These are phyloP conservation scores for Calocybe cyanea DNA, from an alignment of 768 basidiomycete genomes.

Conservation along the genomic window DNA sequence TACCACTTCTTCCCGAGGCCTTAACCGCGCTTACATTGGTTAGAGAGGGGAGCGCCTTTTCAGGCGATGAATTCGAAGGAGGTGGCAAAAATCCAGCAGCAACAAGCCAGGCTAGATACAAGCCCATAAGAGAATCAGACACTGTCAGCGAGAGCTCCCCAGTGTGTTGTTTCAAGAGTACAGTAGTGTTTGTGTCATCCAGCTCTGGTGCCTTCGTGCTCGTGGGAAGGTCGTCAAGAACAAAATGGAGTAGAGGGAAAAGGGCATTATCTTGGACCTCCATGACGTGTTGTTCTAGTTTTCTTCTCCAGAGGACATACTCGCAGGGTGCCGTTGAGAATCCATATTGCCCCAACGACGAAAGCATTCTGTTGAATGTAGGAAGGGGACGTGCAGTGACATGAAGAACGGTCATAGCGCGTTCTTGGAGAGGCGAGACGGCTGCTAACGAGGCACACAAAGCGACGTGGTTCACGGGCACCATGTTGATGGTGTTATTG, in stretches of 20 bases:
- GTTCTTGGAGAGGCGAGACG: conserved; percentile 48
- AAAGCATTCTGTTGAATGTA: conserved; percentile 85
- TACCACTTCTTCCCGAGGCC: conserved; percentile 69
- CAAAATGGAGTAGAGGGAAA: conserved; percentile 96
- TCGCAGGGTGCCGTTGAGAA: conserved; percentile 77
- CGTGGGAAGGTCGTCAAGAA: conserved; percentile 94
- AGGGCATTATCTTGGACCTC: conserved; percentile 94
- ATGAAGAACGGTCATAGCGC: conserved; percentile 64
- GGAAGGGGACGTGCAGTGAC: conserved; percentile 83
- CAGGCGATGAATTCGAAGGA: conserved; percentile 36
- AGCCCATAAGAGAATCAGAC: conserved; percentile 70
- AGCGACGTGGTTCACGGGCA: conserved; percentile 96
- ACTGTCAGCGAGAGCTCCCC: conserved; percentile 54
- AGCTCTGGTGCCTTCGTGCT: conserved; percentile 92
- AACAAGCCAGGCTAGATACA: conserved; percentile 91
- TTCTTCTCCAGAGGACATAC: conserved; percentile 88
- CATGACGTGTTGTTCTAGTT: conserved; percentile 93
- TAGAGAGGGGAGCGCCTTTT: conserved; percentile 49
- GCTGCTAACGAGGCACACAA: conserved; percentile 74
- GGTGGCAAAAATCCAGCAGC: conserved; percentile 75
- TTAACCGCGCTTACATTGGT: conserved; percentile 37
- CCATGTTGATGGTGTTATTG: conserved; percentile 98
- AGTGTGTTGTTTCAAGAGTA: conserved; percentile 47
- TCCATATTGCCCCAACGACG: conserved; percentile 71
- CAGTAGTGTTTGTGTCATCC: conserved; percentile 80